Percentiles rank a stretch among this genome's conserved stretches.
Conservation (phyloP, 257 asterid species). For the Mentha longifolia region DNA sequence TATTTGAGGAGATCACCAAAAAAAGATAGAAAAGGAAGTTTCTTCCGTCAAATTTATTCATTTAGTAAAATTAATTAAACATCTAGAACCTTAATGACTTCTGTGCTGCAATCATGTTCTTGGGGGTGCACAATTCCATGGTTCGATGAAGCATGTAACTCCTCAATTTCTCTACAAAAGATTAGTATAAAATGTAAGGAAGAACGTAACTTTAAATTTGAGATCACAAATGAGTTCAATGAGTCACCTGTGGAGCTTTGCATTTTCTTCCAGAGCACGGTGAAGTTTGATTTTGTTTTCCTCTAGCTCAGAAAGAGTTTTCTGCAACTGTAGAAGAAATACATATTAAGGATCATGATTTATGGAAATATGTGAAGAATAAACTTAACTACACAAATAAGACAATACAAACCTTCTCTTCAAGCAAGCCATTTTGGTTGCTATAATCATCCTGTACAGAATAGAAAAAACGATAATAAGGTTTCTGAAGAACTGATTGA, state of each 20-base stretch:
- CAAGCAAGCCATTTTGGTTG: conserved; percentile 50
- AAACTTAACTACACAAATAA: conserved; percentile 25
- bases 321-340: conserved; percentile 56
- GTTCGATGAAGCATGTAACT: conserved; percentile 48
- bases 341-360: conserved; percentile 28
- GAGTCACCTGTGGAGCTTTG: conserved; percentile 67
- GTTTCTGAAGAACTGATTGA: conserved; percentile 27
- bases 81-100: conserved; percentile 67
- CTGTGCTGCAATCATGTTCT: conserved; percentile 52
- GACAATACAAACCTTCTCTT: conserved; percentile 59
- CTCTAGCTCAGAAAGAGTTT: conserved; percentile 66
- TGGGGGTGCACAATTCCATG: conserved; percentile 38
- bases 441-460: conserved; percentile 52
- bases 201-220: conserved; percentile 13
- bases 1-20: conserved; percentile 9
- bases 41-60: neutral
- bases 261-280: conserved; percentile 68
- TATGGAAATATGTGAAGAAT: conserved; percentile 5
- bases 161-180: conserved; percentile 68
- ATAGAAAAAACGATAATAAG: conserved; percentile 27
- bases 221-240: conserved; percentile 25
- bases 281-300: conserved; percentile 64
- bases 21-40: neutral
- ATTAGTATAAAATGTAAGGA: conserved; percentile 26
- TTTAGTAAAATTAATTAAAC: conserved; percentile 8